These are phyloP conservation scores for Diaporthe sp. DNA, from an alignment of 2,329 filamentous ascomycete genomes.

Conservation along the genomic window DNA sequence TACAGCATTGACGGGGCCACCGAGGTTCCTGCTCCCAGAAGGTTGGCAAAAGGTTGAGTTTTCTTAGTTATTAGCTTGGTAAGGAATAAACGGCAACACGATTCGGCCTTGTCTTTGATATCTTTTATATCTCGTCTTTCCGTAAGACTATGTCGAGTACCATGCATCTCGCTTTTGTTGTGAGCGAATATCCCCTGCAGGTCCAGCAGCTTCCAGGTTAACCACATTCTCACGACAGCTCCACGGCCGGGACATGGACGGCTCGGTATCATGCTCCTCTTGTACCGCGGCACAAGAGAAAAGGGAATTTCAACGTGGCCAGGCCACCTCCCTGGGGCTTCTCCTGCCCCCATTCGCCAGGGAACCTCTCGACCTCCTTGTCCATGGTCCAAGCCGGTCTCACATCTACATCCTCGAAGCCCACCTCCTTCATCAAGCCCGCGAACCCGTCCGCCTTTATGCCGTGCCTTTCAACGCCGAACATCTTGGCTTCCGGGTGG, in stretches of 20 bases:
- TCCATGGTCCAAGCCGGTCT: constrained; percentile 62
- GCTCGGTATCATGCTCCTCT: not conserved
- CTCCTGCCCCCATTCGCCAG: constrained; percentile 56
- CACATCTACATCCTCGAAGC: constrained; percentile 64
- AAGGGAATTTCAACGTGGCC: constrained; percentile 54
- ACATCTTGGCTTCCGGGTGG: constrained; percentile 66
- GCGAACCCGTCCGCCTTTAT: constrained; percentile 58
- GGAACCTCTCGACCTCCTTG: constrained; percentile 64
- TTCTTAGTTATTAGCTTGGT: too few relatives aligned
- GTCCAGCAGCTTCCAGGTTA: not conserved
- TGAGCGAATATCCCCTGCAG: not conserved
- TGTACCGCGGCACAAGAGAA: constrained; percentile 52
- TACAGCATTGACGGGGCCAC: too few relatives aligned
- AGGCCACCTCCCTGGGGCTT: constrained; percentile 47
- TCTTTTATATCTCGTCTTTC: not conserved
- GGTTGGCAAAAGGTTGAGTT: too few relatives aligned
- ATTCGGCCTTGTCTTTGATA: not conserved
- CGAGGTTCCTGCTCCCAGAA: too few relatives aligned
- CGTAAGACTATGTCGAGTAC: too few relatives aligned
- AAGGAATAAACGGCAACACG: too few relatives aligned
- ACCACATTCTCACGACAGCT: not conserved
- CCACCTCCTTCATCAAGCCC: constrained; percentile 59
- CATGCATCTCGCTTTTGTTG: not conserved
- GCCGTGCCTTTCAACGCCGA: constrained; percentile 68
- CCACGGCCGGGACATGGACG: too few relatives aligned